phyloP scores from a whole-genome alignment of 305 asterid genomes.

The Stenogyne calaminthoides region DNA sequence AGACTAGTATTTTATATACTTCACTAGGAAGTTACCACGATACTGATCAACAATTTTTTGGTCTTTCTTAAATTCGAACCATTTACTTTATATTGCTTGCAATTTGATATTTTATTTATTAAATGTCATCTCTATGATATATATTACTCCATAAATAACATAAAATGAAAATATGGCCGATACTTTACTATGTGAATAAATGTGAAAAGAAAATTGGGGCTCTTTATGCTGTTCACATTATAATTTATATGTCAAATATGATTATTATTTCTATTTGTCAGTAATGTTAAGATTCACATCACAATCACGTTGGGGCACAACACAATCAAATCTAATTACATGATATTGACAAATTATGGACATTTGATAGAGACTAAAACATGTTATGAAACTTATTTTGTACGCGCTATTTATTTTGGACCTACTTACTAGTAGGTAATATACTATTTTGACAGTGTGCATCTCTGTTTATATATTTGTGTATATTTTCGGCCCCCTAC shows the following conservation, averaged over 20 bases:
- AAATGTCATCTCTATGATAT: not conserved
- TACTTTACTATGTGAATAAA: constrained; percentile 27
- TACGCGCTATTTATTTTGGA: not conserved
- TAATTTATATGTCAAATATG: constrained; percentile 7
- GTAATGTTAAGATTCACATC: constrained; percentile 7
- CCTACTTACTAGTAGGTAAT: not conserved
- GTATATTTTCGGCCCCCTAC: not conserved
- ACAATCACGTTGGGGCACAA: not conserved
- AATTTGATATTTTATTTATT: not conserved
- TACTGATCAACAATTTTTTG: constrained; percentile 27
- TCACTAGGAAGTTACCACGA: constrained; percentile 24
- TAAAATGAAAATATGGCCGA: too few relatives aligned
- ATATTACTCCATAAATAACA: too few relatives aligned
- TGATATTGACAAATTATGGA: constrained; percentile 25
- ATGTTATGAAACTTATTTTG: constrained; percentile 12
- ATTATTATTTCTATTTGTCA: not conserved
- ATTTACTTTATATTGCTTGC: not conserved
- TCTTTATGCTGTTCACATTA: constrained; percentile 19
- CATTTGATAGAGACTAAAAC: constrained; percentile 10
- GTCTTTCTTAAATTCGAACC: not conserved
- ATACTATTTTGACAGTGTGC: not conserved
- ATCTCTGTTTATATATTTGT: not conserved
- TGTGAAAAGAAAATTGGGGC: constrained; percentile 46
- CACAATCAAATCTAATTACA: constrained; percentile 19
- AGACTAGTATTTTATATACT: constrained; percentile 33